Evolutionary conservation across 139 green algal species (phyloP), one percentile per base, ranked within the genome.

Genomic region (Limnomonas spitsbergensis): DNA sequence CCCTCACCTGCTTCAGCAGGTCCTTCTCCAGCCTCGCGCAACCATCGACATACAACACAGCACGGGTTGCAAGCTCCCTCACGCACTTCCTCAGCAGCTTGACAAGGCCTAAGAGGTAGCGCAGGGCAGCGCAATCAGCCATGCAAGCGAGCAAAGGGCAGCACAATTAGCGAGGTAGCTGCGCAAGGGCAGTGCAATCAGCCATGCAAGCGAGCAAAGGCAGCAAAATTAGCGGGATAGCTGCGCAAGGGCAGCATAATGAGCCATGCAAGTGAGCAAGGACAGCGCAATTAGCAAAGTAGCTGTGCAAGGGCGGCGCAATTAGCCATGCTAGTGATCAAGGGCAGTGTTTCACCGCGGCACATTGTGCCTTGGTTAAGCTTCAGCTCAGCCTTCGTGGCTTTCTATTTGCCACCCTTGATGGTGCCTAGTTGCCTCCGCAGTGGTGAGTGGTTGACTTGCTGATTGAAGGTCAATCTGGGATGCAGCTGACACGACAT

Each of bases 61-160:
- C 69, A 0, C 86, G 81, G 4, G 40, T 47, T 34, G 86, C 86
- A 66, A 91, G 77, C 80, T 94, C 87, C 24, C 86, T 86, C 67
- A 94, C 66, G 52, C 82, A 88, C 3, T 87, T 82, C 38, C 92
- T 79, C 78, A 95, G 74, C 40, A 91, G 80, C 88, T 95, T 94
- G 2, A 96, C 91, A 4, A 95, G 82, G 38, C 7, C 26, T 4
- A 26, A 24, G 38, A 80, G 14, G 20, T 32, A 67, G 9, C 26
- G n/a, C 9, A 9, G 14, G 37, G 69, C 37, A 61, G 14, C 20
- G 47, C 47, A 35, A 71, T 71, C 61, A 31, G 24, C 7, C 27
- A 38, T 35, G 7, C 26, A 38, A 71, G 61, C 61, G 9, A 71
- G 61, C 6, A 71, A 34, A 71, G 9, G 61, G 27, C 61, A 71